Conservation (phyloP, 2,329 filamentous ascomycete species). For the Hypoxylon sp. region DNA sequence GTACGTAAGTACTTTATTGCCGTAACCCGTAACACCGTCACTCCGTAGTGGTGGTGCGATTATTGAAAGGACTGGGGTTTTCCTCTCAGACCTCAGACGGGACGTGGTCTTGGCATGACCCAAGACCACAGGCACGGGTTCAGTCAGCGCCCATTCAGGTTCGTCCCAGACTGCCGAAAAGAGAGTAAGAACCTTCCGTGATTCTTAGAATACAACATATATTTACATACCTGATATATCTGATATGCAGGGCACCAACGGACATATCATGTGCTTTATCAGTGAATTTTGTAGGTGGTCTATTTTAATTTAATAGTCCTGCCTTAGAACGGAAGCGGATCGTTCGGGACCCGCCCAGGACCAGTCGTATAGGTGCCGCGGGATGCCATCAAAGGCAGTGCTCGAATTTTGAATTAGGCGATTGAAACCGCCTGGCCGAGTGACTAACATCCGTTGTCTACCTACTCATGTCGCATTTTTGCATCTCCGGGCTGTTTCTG, state of each 20-base stretch:
- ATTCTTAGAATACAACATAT: slow-evolving; percentile 13
- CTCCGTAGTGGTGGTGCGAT: slow-evolving; percentile 24
- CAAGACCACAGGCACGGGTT: slow-evolving; percentile 51
- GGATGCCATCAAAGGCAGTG: slow-evolving; percentile 6
- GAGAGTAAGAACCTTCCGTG: slow-evolving; percentile 28
- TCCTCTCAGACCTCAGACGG: slow-evolving; percentile 34
- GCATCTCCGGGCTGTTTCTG: slow-evolving; percentile 4
- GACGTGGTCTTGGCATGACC: slow-evolving; percentile 48
- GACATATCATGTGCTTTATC: slow-evolving; percentile 9
- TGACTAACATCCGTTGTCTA: slow-evolving; percentile 20
- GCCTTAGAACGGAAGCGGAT: slow-evolving; percentile 2
- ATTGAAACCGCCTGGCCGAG: slow-evolving; percentile 5
- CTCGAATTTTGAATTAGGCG: slow-evolving; percentile 1
- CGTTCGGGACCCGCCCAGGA: slow-evolving; percentile 12
- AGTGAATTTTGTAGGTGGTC: slow-evolving; percentile 4
- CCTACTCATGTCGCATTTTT: slow-evolving; percentile 3
- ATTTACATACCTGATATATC: too few species aligned
- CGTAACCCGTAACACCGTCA: slow-evolving; percentile 27
- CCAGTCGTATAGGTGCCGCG: slow-evolving; percentile 8
- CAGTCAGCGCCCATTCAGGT: slow-evolving; percentile 44
- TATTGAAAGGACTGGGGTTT: slow-evolving; percentile 27
- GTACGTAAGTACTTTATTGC: slow-evolving; percentile 45
- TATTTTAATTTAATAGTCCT: slow-evolving; percentile 9
- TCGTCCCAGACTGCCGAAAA: slow-evolving; percentile 45
- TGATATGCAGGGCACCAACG: slow-evolving; percentile 12